Evolutionary conservation across 2,329 filamentous ascomycete genomes (phyloP).

Genomic region (Exophiala sp.): DNA sequence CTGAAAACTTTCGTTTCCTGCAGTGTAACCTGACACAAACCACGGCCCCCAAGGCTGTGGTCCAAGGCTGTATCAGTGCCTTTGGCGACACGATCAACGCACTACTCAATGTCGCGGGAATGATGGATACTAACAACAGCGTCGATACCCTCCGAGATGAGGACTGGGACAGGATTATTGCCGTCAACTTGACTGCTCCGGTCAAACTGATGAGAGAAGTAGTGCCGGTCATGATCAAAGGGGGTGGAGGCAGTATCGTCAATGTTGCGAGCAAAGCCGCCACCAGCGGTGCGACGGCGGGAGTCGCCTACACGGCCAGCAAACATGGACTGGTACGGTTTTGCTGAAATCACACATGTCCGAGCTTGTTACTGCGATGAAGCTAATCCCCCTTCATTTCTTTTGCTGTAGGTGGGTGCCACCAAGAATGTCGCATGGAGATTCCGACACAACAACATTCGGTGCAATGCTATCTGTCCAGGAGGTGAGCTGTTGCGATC

Average conservation of each 20-base stretch:
- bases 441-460: neutral
- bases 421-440: conserved; percentile 3
- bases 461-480: conserved; percentile 4
- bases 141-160: conserved; percentile 4
- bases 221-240: neutral
- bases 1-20: neutral
- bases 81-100: conserved; percentile 1
- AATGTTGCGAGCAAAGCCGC: conserved; percentile 2
- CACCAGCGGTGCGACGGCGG: neutral
- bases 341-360: neutral
- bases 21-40: neutral
- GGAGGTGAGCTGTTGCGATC: no score
- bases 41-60: neutral
- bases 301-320: neutral
- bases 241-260: conserved; percentile 5
- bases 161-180: conserved; percentile 1
- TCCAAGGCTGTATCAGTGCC: neutral
- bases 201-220: neutral
- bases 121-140: conserved; percentile 6
- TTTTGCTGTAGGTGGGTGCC: neutral
- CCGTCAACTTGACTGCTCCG: conserved; percentile 2
- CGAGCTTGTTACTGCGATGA: neutral
- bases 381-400: neutral
- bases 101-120: conserved; percentile 1
- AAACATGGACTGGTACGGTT: conserved; percentile 3